Evolutionary conservation across 2,329 filamentous ascomycete genomes (phyloP), one percentile per base, ranked within the genome.

Genomic region (Ceratocystis eucalypticola): DNA sequence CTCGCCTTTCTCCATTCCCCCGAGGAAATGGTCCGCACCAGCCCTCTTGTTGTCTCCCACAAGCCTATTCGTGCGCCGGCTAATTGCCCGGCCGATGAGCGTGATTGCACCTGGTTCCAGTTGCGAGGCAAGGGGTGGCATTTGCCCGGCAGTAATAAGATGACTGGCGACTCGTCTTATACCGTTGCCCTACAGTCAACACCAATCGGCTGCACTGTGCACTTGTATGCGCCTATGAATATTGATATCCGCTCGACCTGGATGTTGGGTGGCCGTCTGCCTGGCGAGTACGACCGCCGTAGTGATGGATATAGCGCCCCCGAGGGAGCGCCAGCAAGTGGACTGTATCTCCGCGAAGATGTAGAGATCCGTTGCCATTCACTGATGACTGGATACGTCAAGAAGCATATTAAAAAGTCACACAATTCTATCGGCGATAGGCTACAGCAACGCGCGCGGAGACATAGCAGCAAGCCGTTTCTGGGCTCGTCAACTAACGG

Each of bases 331-430:
- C 89, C 90, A 0, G 75, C 80, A 25, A 46, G 30, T n/a, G 91
- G 90, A 0, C 77, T 96, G 12, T 95, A 91, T 73, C 77, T 96
- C 53, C 81, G 88, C n/a, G 91, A 96, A 77, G 91, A 96, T 70
- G 86, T 94, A 62, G 87, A 91, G 69, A 70, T 96, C 79, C 82
- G 82, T 67, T 95, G 90, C 77, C 93, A 91, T 71, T 77, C 91
- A 67, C 78, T 94, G 69, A 82, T 94, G 77, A 81, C 85, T 0
- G 76, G 78, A 6, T 95, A 95, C 72, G 88, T 96, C 67, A 92
- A 89, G 79, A 88, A 85, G 76, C 94, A 89, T 15, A 80, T 95
- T 59, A 88, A 88, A 71, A 89, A 88, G 72, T 84, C 88, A 0
- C 90, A 95, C 71, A 80, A 79, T 8, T 78, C 82, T 2, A 80